Percentiles rank a stretch among this genome's conserved stretches.
phyloP scores from a whole-genome alignment of 2,329 filamentous ascomycete species.

The Nigrospora oryzae region DNA sequence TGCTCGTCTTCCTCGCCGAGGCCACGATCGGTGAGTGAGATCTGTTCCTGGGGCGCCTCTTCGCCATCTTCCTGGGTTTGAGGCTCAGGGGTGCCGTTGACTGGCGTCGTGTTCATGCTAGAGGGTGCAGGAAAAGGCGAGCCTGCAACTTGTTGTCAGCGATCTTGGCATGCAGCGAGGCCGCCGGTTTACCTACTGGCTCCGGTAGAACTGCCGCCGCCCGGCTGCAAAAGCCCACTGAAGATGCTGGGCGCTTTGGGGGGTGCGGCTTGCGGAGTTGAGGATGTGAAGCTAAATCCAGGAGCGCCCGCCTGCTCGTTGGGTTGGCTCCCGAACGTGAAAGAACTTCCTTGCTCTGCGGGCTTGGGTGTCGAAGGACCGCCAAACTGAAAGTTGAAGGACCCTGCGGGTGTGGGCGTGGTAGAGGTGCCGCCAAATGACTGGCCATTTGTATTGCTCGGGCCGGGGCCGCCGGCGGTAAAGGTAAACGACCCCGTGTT shows the following conservation, averaged over 20 bases:
- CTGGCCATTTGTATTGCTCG: constrained; percentile 6
- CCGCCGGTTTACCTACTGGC: constrained; percentile 27
- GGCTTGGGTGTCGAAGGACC: constrained; percentile 16
- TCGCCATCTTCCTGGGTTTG: constrained; percentile 34
- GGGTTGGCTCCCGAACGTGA: constrained; percentile 16
- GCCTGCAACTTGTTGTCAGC: constrained; percentile 6
- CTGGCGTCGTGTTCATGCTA: constrained; percentile 52
- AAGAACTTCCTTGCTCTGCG: constrained; percentile 7
- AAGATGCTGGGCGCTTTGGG: constrained; percentile 16
- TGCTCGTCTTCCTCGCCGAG: constrained; percentile 67
- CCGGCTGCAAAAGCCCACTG: constrained; percentile 16
- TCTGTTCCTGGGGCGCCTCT: constrained; percentile 55
- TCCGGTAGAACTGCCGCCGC: constrained; percentile 27
- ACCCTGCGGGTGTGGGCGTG: constrained; percentile 12
- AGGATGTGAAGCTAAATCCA: constrained; percentile 28
- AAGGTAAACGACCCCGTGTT: constrained; percentile 28
- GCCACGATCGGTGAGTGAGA: constrained; percentile 58
- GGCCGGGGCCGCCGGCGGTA: constrained; percentile 19
- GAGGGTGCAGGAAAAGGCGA: constrained; percentile 45
- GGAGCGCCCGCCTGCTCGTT: constrained; percentile 16
- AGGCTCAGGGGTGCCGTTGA: constrained; percentile 50
- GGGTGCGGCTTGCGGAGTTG: constrained; percentile 16
- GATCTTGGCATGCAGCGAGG: neutral
- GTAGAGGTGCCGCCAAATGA: constrained; percentile 10
- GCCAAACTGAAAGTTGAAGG: constrained; percentile 15